A percentile compares a stretch with the other conserved stretches of the same genome.
Conservation (phyloP, 106 monocot species). For the Phalaenopsis aphrodite region DNA sequence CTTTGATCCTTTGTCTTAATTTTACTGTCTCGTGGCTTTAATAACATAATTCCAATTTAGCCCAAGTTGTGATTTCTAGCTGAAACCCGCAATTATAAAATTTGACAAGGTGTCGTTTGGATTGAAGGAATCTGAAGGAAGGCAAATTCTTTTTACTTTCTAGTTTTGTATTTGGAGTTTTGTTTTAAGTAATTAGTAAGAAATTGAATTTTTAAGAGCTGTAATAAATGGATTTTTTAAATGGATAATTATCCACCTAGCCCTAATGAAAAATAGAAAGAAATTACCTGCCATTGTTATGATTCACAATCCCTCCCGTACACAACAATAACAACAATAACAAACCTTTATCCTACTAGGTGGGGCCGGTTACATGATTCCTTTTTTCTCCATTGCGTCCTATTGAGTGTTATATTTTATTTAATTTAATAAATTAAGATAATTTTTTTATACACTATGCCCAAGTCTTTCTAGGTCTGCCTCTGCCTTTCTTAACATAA, state of each 20-base stretch:
- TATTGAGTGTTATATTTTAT: no score
- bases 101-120: neutral
- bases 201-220: neutral
- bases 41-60: neutral
- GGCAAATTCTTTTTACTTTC: neutral
- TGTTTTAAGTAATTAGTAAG: neutral
- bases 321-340: no score
- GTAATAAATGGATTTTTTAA: neutral
- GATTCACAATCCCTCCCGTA: no score
- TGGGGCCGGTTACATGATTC: no score
- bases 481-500: no score
- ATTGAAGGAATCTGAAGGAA: neutral
- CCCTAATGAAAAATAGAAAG: neutral
- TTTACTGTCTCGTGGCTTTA: neutral
- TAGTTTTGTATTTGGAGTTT: neutral
- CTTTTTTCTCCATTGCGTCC: no score
- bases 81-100: neutral
- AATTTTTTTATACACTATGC: no score
- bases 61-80: neutral
- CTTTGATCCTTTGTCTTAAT: neutral
- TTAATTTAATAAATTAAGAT: no score
- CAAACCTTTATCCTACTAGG: no score
- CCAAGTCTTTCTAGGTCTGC: no score
- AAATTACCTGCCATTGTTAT: no score
- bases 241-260: neutral